Evolutionary conservation across 2,329 filamentous ascomycete genomes (phyloP), one percentile per base, ranked within the genome.

Genomic region (Aureobasidium namibiae): DNA sequence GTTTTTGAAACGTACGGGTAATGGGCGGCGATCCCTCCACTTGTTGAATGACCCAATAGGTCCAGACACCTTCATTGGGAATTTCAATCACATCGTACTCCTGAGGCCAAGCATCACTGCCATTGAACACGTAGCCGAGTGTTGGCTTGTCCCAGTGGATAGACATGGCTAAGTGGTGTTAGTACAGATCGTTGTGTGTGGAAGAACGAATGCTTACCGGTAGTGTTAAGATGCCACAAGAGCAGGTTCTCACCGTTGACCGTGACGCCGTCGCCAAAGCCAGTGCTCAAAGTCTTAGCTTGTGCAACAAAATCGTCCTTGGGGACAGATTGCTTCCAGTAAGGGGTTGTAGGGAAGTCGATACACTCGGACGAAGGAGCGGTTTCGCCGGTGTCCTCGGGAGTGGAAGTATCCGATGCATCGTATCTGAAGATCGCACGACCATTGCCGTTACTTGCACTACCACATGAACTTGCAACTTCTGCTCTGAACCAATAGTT

Each of bases 11-110:
- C 49, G 9, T 52, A 52, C 49, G 49, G 36, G 46, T 50, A 14
- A 52, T 52, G n/a, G 57, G 57, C 7, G 57, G 57, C 13, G 46
- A 52, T 23, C 45, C 36, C n/a, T 41, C 46, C 3, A 42, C 71
- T 2, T 68, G 67, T 59, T 80, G 76, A 49, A 80, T 76, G 62
- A 76, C 73, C 76, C 76, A 80, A 62, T 76, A 74, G 34, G 75
- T 77, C 77, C 76, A 78, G 18, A 63, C 67, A 31, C 66, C 67
- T 42, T 68, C 67, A n/a, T 65, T 69, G 3, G 72, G 70, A 13
- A 76, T 67, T 24, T 74, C 69, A 33, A 78, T 71, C 31, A 78
- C 64, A 62, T 76, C 76, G 63, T 72, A 70, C n/a, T 63, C 63
- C 1, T 48, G 54, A 0, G 74, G 71, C 61, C 74, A 78, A 65